phyloP scores from a whole-genome alignment of 371 early-diverging fungal species.

The Rhizomucor pusillus region DNA sequence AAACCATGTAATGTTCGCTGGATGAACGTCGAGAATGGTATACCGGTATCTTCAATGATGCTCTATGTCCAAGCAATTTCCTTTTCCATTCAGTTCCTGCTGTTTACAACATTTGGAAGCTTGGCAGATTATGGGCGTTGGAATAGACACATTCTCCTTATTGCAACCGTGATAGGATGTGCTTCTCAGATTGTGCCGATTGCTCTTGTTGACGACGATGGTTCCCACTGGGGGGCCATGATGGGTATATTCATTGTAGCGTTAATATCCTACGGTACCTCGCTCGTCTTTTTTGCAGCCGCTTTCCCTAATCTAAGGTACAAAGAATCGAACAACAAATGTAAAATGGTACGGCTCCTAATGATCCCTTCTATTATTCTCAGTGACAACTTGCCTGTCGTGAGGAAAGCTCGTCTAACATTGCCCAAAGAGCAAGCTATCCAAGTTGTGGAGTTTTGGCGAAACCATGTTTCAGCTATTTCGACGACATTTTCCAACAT shows the following conservation, averaged over 20 bases:
- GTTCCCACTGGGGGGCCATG: conserved; percentile 45
- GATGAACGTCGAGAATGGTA: conserved; percentile 14
- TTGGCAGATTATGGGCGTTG: conserved; percentile 49
- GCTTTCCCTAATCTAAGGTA: conserved; percentile 48
- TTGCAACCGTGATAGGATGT: conserved; percentile 40
- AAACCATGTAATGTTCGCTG: conserved; percentile 36
- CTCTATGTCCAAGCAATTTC: conserved; percentile 49
- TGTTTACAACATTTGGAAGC: conserved; percentile 48
- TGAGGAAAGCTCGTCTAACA: conserved; percentile 39
- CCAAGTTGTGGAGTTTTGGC: conserved; percentile 34
- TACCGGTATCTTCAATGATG: conserved; percentile 45
- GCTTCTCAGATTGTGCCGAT: conserved; percentile 43
- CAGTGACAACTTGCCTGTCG: conserved; percentile 46
- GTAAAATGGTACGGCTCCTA: not conserved
- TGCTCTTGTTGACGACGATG: conserved; percentile 36
- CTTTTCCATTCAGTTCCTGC: conserved; percentile 42
- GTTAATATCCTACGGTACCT: conserved; percentile 43
- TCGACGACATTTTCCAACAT: conserved; percentile 48
- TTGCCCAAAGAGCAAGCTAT: conserved; percentile 21
- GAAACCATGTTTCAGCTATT: conserved; percentile 51
- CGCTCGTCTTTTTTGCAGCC: conserved; percentile 49
- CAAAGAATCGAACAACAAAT: not conserved
- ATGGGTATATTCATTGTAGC: conserved; percentile 39
- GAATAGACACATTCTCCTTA: conserved; percentile 39
- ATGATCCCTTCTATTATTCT: not conserved